Evolutionary conservation across 139 green algal genomes (phyloP).

Genomic region (Volvox reticuliferus): DNA sequence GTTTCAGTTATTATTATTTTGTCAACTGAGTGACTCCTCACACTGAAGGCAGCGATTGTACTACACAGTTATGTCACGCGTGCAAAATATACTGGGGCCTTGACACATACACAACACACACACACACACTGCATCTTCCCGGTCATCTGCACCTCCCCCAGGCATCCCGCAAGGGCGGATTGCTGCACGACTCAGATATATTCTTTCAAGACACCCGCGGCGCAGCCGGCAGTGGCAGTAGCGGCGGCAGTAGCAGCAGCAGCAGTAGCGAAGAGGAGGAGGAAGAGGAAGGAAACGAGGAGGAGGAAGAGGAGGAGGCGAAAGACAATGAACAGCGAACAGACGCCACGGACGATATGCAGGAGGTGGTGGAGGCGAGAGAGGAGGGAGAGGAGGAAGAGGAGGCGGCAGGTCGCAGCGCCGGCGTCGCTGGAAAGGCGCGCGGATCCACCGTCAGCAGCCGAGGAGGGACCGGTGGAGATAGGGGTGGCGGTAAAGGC

Average conservation of each 20-base stretch:
- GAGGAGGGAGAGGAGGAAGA: slow-evolving; percentile 23
- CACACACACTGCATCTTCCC: not conserved
- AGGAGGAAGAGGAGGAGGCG: not conserved
- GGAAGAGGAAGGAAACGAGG: not conserved
- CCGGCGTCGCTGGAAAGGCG: not conserved
- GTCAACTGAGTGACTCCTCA: too few relatives aligned
- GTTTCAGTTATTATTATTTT: too few relatives aligned
- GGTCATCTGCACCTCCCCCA: not conserved
- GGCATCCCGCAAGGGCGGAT: not conserved
- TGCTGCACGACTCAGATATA: slow-evolving; percentile 21
- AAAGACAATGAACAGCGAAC: not conserved
- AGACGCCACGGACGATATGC: too few relatives aligned
- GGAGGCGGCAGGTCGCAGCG: not conserved
- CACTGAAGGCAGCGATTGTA: too few relatives aligned
- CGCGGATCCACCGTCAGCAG: not conserved
- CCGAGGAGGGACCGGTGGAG: not conserved
- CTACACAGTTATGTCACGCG: too few relatives aligned
- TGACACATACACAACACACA: too few relatives aligned
- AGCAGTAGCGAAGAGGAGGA: not conserved
- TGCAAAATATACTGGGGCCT: too few relatives aligned
- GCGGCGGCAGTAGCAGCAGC: not conserved
- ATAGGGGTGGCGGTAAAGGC: not conserved
- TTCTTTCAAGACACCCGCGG: slow-evolving; percentile 49
- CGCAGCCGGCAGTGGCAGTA: not conserved
- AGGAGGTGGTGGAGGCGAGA: not conserved